Conservation (phyloP, 2,329 filamentous ascomycete species). For the Neopestalotiopsis clavispora region DNA sequence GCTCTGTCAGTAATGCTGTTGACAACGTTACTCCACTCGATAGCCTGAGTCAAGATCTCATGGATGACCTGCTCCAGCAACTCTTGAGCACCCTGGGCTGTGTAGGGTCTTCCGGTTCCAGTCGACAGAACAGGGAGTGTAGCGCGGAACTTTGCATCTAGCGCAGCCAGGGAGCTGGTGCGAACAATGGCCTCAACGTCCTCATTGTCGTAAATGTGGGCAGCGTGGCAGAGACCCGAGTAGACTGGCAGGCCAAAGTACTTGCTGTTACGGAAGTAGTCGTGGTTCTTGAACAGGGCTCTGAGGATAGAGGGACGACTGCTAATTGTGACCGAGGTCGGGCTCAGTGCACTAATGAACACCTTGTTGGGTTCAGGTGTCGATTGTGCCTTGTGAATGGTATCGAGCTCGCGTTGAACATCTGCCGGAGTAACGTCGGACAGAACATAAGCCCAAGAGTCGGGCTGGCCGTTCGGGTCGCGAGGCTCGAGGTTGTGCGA, state of each 20-base stretch:
- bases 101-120: slow-evolving; percentile 34
- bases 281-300: slow-evolving; percentile 28
- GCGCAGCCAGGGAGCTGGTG: slow-evolving; percentile 3
- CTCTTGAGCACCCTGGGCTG: slow-evolving; percentile 24
- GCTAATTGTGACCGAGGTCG: slow-evolving; percentile 41
- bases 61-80: slow-evolving; percentile 17
- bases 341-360: slow-evolving; percentile 43
- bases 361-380: slow-evolving; percentile 39
- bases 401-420: slow-evolving; percentile 44
- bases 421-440: slow-evolving; percentile 34
- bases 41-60: slow-evolving; percentile 36
- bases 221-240: slow-evolving; percentile 44
- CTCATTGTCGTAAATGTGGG: slow-evolving; percentile 41
- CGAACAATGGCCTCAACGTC: slow-evolving; percentile 34
- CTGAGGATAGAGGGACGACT: slow-evolving; percentile 41
- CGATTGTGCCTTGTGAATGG: slow-evolving; percentile 18
- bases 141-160: slow-evolving; percentile 14
- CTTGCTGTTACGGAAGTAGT: slow-evolving; percentile 37
- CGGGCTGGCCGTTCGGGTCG: slow-evolving; percentile 21
- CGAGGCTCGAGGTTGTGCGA: slow-evolving; percentile 47
- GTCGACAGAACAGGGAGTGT: slow-evolving; percentile 38
- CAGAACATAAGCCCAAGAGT: slow-evolving; percentile 49
- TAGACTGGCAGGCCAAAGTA: slow-evolving; percentile 41
- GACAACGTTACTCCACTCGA: slow-evolving; percentile 36
- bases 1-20: slow-evolving; percentile 26